These are phyloP conservation scores for Luzula sylvatica DNA, from an alignment of 176 grass and related monocot species.

Conservation along the genomic window DNA sequence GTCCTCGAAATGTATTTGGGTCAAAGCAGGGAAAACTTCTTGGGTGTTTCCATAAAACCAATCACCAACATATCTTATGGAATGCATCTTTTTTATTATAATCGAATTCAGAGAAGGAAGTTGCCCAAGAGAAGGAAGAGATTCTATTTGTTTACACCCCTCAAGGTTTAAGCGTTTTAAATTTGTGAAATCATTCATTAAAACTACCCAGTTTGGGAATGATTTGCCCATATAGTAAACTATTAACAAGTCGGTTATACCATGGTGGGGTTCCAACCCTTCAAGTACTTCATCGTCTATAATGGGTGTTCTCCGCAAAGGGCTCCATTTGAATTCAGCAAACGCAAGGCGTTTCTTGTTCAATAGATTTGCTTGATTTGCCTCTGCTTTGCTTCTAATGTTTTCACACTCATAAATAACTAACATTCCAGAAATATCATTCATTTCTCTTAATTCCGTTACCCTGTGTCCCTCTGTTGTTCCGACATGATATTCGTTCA, in stretches of 20 bases:
- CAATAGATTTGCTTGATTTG: not conserved
- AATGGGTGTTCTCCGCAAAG: not conserved
- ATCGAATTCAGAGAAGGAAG: conserved; percentile 24
- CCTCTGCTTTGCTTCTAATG: conserved; percentile 11
- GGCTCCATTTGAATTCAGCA: conserved; percentile 1
- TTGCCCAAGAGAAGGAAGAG: conserved; percentile 39
- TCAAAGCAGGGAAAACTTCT: conserved; percentile 23
- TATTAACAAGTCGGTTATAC: conserved; percentile 35
- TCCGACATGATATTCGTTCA: conserved; percentile 15
- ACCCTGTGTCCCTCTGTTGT: conserved; percentile 20
- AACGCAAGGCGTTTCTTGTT: conserved; percentile 4
- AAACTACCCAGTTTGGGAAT: conserved; percentile 25
- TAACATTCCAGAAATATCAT: not conserved
- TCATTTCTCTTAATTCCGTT: conserved; percentile 28
- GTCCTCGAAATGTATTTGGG: conserved; percentile 27
- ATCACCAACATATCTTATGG: conserved; percentile 18
- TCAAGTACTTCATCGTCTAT: not conserved
- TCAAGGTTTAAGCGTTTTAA: conserved; percentile 24
- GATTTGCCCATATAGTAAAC: conserved; percentile 25
- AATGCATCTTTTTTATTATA: conserved; percentile 24
- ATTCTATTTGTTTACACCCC: conserved; percentile 23
- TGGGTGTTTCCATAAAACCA: conserved; percentile 18
- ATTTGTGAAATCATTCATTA: not conserved
- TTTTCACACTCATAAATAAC: conserved; percentile 14
- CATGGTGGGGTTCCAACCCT: conserved; percentile 29